phyloP scores from a whole-genome alignment of 1,139 yeast genomes.

The Zygoascus hellenicus region DNA sequence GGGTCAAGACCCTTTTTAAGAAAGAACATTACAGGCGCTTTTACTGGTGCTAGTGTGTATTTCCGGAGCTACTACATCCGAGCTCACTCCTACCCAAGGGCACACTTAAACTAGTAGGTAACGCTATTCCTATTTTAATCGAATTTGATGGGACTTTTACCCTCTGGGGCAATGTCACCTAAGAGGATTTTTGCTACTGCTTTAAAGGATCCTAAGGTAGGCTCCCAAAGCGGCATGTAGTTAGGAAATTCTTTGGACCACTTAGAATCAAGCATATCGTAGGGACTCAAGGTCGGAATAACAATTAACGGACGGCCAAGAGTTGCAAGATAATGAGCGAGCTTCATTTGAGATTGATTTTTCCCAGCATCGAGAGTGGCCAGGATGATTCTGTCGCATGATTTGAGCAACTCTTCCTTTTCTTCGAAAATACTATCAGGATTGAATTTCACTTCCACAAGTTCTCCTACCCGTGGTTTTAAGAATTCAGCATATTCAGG shows the following conservation, averaged over 20 bases:
- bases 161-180: constrained; percentile 37
- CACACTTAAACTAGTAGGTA: too few species aligned
- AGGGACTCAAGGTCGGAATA: constrained; percentile 54
- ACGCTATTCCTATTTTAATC: neutral
- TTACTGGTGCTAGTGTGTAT: too few species aligned
- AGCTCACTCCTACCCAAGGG: too few species aligned
- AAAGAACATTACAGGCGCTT: too few species aligned
- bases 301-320: constrained; percentile 46
- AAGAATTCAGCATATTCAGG: constrained; percentile 13
- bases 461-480: constrained; percentile 7
- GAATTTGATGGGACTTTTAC: constrained; percentile 10
- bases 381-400: constrained; percentile 14
- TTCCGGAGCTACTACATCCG: too few species aligned
- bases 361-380: constrained; percentile 16
- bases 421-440: constrained; percentile 15
- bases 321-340: constrained; percentile 14
- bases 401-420: constrained; percentile 12
- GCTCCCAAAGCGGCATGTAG: constrained; percentile 53
- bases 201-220: constrained; percentile 43
- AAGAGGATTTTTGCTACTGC: constrained; percentile 44
- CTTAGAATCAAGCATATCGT: constrained; percentile 47
- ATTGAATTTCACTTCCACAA: constrained; percentile 13
- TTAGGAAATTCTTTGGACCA: constrained; percentile 35
- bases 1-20: too few species aligned
- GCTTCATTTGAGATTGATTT: constrained; percentile 13